Conservation (phyloP, 106 monocot species). For the Phalaenopsis equestris region DNA sequence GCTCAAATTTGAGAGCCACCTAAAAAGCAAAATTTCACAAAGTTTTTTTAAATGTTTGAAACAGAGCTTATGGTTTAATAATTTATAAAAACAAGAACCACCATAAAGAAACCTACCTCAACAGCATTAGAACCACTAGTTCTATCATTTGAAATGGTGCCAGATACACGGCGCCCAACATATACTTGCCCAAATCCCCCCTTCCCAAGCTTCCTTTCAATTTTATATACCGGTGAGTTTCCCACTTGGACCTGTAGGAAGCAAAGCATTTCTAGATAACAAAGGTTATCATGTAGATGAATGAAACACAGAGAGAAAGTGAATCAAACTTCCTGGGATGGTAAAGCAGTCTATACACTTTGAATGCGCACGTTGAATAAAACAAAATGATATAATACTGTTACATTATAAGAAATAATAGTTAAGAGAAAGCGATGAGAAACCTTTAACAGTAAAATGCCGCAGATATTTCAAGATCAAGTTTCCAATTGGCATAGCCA, state of each 20-base stretch:
- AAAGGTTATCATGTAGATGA: not conserved
- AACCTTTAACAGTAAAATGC: too few relatives aligned
- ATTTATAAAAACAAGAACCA: not conserved
- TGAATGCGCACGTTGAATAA: too few relatives aligned
- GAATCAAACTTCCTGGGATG: not conserved
- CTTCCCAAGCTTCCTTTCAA: slow-evolving; percentile 67
- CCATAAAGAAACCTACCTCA: slow-evolving; percentile 34
- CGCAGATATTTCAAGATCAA: too few relatives aligned
- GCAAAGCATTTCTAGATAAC: not conserved
- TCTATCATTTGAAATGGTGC: slow-evolving; percentile 28
- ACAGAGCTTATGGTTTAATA: not conserved
- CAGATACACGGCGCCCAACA: slow-evolving; percentile 50
- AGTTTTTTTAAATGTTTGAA: not conserved
- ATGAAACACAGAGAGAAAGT: not conserved
- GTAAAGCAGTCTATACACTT: too few relatives aligned
- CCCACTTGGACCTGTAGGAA: slow-evolving; percentile 44
- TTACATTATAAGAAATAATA: too few relatives aligned
- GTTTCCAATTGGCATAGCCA: too few relatives aligned
- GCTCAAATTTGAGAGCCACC: slow-evolving; percentile 84
- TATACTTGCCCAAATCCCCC: slow-evolving; percentile 81
- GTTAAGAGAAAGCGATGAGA: too few relatives aligned
- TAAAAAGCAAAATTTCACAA: slow-evolving; percentile 6
- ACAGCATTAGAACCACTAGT: slow-evolving; percentile 37
- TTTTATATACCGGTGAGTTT: slow-evolving; percentile 45
- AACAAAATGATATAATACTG: too few relatives aligned